Conservation (phyloP, 768 basidiomycete species). For the Trametes sanguinea region DNA sequence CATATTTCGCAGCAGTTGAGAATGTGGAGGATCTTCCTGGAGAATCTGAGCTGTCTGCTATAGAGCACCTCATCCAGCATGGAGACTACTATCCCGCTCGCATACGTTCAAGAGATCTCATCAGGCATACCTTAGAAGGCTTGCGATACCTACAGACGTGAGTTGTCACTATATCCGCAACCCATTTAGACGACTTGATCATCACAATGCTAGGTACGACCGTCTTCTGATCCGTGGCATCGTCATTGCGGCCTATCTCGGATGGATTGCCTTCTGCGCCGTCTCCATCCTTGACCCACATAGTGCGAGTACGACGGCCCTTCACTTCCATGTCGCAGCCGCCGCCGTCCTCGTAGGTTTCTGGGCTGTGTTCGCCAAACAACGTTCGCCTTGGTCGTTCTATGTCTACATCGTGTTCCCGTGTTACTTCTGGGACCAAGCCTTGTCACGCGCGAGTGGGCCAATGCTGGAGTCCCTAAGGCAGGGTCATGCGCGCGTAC, state of each 20-base stretch:
- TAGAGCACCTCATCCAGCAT: conserved; percentile 48
- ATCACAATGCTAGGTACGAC: conserved; percentile 55
- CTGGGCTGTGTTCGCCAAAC: conserved; percentile 57
- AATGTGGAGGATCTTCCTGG: conserved; percentile 36
- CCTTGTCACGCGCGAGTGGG: conserved; percentile 27
- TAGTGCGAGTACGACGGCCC: too few species aligned
- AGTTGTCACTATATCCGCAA: conserved; percentile 2
- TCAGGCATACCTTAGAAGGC: conserved; percentile 56
- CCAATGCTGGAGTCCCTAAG: conserved; percentile 7
- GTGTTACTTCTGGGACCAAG: conserved; percentile 73
- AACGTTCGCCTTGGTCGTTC: conserved; percentile 69
- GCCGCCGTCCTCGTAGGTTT: conserved; percentile 39
- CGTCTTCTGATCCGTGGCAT: conserved; percentile 68
- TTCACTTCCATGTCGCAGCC: conserved; percentile 27
- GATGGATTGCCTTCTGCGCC: conserved; percentile 74
- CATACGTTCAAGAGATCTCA: conserved; percentile 49
- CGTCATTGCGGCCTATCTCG: conserved; percentile 70
- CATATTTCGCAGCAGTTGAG: conserved; percentile 42
- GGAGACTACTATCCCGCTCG: conserved; percentile 54
- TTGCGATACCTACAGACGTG: conserved; percentile 78
- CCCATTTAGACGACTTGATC: background rate
- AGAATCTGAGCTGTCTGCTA: conserved; percentile 37
- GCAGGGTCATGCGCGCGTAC: background rate
- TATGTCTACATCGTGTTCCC: conserved; percentile 78
- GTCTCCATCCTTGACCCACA: conserved; percentile 53